Conservation (phyloP, 2,329 filamentous ascomycete species). For the Cladosporium sp. region DNA sequence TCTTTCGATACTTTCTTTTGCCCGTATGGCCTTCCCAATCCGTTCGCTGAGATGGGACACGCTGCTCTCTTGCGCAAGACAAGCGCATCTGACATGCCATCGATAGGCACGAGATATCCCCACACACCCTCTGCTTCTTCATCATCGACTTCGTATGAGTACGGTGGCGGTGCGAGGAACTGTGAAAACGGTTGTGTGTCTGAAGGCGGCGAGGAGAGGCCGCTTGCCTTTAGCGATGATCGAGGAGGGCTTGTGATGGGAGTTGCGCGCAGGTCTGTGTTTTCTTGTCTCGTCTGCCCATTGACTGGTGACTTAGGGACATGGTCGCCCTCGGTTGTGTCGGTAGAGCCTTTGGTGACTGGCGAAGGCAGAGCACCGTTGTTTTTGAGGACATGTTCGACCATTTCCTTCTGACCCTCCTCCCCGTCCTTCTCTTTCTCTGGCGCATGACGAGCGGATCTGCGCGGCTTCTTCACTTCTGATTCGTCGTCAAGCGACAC, state of each 20-base stretch:
- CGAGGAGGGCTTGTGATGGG: slow-evolving; percentile 33
- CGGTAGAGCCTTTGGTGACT: slow-evolving; percentile 61
- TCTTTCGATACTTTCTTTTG: slow-evolving; percentile 37
- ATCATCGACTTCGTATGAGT: slow-evolving; percentile 79
- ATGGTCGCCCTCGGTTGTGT: slow-evolving; percentile 4
- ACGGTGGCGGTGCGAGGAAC: slow-evolving; percentile 63
- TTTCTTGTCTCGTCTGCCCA: not conserved
- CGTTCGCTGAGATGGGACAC: slow-evolving; percentile 55
- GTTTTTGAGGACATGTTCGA: slow-evolving; percentile 50
- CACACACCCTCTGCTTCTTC: slow-evolving; percentile 83
- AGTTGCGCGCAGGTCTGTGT: slow-evolving; percentile 43
- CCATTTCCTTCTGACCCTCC: slow-evolving; percentile 10
- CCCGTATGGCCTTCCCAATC: slow-evolving; percentile 23
- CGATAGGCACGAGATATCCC: slow-evolving; percentile 87
- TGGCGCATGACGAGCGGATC: slow-evolving; percentile 57
- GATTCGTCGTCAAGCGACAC: slow-evolving; percentile 59
- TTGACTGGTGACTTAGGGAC: not conserved
- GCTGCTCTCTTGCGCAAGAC: slow-evolving; percentile 69
- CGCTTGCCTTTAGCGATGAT: slow-evolving; percentile 31
- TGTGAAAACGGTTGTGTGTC: slow-evolving; percentile 80
- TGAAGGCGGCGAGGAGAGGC: slow-evolving; percentile 61
- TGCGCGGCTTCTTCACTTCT: slow-evolving; percentile 77
- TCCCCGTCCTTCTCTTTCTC: slow-evolving; percentile 17
- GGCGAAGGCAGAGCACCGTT: slow-evolving; percentile 74
- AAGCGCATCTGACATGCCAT: slow-evolving; percentile 52